Percentiles rank a stretch among this genome's conserved stretches.
Conservation (phyloP, 169 alveolate species). For the Plasmodium sp. region DNA sequence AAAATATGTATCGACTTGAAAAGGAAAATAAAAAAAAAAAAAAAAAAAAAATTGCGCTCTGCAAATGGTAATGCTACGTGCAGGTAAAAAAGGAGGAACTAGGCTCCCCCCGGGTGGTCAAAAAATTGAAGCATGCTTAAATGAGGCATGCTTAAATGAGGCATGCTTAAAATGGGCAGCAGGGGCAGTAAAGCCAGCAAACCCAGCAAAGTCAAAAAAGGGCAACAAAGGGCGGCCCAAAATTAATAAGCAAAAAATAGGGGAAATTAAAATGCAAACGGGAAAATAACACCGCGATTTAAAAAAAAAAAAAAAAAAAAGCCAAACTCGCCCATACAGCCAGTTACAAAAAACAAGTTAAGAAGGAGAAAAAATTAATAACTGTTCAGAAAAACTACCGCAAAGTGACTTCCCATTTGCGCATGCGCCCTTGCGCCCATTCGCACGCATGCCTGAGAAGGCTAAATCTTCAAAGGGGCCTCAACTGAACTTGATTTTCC, state of each 20-base stretch:
- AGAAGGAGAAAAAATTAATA: neutral
- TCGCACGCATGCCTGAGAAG: neutral
- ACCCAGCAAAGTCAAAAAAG: neutral
- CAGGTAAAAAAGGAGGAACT: neutral
- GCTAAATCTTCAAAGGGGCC: neutral
- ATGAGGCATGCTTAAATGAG: neutral
- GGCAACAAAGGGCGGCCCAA: neutral
- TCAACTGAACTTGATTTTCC: constrained; percentile 68
- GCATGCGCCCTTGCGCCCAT: neutral
- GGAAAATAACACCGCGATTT: neutral
- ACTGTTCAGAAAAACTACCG: neutral
- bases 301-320: constrained; percentile 9
- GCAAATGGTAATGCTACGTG: neutral
- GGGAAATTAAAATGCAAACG: neutral
- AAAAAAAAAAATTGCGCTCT: neutral
- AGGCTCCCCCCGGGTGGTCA: neutral
- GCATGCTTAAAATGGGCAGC: neutral
- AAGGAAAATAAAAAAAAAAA: neutral
- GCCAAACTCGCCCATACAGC: constrained; percentile 4
- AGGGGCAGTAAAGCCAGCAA: neutral
- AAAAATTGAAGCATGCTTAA: neutral
- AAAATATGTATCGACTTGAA: neutral
- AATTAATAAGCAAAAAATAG: neutral
- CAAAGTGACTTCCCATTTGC: neutral
- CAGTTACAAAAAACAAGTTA: constrained; percentile 3